phyloP scores from a whole-genome alignment of 169 alveolate genomes.

The Cryptosporidium ubiquitum region DNA sequence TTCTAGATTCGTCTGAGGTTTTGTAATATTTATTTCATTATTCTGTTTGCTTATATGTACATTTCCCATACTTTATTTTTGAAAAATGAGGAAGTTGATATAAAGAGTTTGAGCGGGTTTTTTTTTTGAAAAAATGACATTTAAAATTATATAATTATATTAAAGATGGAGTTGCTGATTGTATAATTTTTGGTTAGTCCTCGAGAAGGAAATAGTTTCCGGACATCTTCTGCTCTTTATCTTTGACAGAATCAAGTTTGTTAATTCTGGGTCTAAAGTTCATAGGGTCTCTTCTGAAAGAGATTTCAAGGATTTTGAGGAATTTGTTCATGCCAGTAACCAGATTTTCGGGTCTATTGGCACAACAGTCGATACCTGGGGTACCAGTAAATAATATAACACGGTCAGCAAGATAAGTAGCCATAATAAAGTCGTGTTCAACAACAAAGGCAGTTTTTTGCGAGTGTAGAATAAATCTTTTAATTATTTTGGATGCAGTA shows the following conservation, averaged over 20 bases:
- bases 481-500: constrained; percentile 97
- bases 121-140: background rate
- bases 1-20: background rate
- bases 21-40: too few relatives aligned
- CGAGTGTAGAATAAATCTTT: constrained; percentile 96
- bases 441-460: constrained; percentile 98
- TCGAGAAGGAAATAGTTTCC: constrained; percentile 96
- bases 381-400: constrained; percentile 98
- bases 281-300: constrained; percentile 98
- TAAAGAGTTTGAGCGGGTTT: too few relatives aligned
- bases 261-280: constrained; percentile 99
- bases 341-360: constrained; percentile 89
- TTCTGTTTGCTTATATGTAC: too few relatives aligned
- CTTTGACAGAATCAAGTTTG: constrained; percentile 96
- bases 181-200: too few relatives aligned
- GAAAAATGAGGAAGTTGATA: too few relatives aligned
- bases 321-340: constrained; percentile 95
- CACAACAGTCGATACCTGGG: constrained; percentile 93
- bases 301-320: constrained; percentile 94
- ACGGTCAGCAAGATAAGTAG: constrained; percentile 99
- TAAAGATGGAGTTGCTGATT: background rate
- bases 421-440: constrained; percentile 99
- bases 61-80: too few relatives aligned
- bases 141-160: background rate
- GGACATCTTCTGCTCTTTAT: constrained; percentile 97